Conservation (phyloP, 345 rosid genomes). For the Stellera chamaejasme region DNA sequence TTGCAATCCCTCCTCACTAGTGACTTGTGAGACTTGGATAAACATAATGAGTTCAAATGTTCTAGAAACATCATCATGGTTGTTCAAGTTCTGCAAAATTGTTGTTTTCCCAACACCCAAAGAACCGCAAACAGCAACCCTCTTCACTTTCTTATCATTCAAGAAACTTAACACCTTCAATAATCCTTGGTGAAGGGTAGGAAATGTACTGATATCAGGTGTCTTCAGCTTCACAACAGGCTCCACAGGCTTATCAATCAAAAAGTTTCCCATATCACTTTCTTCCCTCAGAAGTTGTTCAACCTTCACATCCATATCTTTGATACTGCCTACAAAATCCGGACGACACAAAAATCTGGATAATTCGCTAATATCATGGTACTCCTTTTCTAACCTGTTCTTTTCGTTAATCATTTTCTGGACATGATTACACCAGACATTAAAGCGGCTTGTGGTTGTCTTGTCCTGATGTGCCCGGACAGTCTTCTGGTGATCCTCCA, state of each 20-base stretch:
- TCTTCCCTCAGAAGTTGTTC: background rate
- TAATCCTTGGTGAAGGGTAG: background rate
- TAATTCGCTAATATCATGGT: too few species aligned
- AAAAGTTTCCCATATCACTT: background rate
- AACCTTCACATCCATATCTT: background rate
- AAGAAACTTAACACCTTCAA: background rate
- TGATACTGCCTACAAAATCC: background rate
- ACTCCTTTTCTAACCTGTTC: background rate
- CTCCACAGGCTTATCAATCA: slow-evolving; percentile 4
- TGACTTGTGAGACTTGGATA: background rate
- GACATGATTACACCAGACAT: background rate
- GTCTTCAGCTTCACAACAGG: background rate
- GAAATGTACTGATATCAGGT: background rate
- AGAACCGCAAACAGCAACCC: background rate
- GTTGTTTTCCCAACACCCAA: slow-evolving; percentile 8
- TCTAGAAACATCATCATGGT: slow-evolving; percentile 1
- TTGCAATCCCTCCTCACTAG: background rate
- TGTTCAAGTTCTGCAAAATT: slow-evolving; percentile 9
- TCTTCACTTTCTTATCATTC: background rate
- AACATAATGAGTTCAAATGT: slow-evolving; percentile 3
- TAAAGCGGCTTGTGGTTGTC: background rate
- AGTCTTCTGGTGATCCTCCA: slow-evolving; percentile 10
- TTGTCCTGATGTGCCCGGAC: background rate
- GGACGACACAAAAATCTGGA: background rate
- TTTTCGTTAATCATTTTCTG: background rate